Conservation (phyloP, 2,329 filamentous ascomycete species). For the Fusarium sp. region DNA sequence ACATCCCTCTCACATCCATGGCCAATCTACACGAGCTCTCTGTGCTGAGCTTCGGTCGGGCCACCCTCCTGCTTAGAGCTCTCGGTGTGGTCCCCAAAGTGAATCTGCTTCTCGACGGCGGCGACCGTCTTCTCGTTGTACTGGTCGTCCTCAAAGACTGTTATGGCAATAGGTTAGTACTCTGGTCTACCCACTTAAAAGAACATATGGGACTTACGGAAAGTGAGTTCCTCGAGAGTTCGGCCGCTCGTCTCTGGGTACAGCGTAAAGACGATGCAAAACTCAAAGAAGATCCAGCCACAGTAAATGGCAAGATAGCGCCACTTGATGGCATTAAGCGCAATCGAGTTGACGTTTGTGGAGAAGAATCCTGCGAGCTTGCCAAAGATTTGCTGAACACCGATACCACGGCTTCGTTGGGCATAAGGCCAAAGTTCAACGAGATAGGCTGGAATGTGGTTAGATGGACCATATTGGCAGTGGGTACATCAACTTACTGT, state of each 20-base stretch:
- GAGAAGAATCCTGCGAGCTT: conserved; percentile 54
- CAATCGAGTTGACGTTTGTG: conserved; percentile 58
- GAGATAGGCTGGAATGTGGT: conserved; percentile 53
- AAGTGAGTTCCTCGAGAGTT: conserved; percentile 74
- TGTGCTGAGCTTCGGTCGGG: conserved; percentile 5
- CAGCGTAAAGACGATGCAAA: conserved; percentile 75
- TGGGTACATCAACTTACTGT: conserved; percentile 24
- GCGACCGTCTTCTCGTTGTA: conserved; percentile 51
- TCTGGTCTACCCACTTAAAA: neutral
- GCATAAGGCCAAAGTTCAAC: conserved; percentile 70
- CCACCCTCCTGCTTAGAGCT: conserved; percentile 2
- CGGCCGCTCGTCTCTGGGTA: conserved; percentile 85
- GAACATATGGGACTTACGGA: conserved; percentile 47
- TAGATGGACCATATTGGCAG: neutral
- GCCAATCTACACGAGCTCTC: conserved; percentile 17
- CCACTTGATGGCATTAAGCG: conserved; percentile 53
- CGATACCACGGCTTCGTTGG: conserved; percentile 67
- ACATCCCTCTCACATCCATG: neutral
- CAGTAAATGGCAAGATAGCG: conserved; percentile 57
- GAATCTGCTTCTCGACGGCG: conserved; percentile 53
- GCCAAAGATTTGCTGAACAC: conserved; percentile 66
- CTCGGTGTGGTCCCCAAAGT: conserved; percentile 33
- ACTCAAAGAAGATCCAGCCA: conserved; percentile 55
- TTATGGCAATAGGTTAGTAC: conserved; percentile 17
- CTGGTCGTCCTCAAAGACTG: conserved; percentile 54